Conservation (phyloP, 257 asterid genomes). For the Coffea eugenioides region DNA sequence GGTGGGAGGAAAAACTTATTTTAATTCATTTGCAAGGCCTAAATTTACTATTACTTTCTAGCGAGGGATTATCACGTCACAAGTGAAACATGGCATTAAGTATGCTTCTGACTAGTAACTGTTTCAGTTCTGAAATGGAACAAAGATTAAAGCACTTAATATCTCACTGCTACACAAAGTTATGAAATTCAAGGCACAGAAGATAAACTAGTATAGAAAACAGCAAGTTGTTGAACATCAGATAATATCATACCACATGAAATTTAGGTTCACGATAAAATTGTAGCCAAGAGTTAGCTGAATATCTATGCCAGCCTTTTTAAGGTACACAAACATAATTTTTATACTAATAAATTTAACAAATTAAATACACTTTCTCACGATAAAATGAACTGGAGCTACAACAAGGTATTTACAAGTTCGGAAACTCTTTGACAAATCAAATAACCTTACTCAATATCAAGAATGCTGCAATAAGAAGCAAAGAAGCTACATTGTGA, state of each 20-base stretch:
- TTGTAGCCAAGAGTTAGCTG: background rate
- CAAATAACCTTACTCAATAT: background rate
- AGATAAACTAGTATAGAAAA: background rate
- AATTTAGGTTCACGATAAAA: background rate
- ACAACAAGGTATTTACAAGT: background rate
- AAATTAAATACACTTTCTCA: background rate
- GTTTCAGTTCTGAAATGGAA: background rate
- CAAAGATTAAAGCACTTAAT: background rate
- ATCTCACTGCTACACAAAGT: background rate
- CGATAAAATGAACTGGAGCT: background rate
- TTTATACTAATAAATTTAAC: background rate
- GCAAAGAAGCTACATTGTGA: background rate
- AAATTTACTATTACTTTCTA: background rate
- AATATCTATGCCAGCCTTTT: background rate
- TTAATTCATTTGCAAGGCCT: background rate
- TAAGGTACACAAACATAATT: background rate
- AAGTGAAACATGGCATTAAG: background rate
- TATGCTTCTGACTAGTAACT: background rate
- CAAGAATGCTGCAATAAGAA: background rate
- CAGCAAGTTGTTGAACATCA: background rate
- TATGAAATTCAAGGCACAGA: background rate
- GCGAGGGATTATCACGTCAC: background rate
- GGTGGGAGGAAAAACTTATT: too few species aligned
- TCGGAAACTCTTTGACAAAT: background rate
- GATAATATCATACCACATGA: background rate